Conservation (phyloP, 83 land plant genomes). For the Picea abies region DNA sequence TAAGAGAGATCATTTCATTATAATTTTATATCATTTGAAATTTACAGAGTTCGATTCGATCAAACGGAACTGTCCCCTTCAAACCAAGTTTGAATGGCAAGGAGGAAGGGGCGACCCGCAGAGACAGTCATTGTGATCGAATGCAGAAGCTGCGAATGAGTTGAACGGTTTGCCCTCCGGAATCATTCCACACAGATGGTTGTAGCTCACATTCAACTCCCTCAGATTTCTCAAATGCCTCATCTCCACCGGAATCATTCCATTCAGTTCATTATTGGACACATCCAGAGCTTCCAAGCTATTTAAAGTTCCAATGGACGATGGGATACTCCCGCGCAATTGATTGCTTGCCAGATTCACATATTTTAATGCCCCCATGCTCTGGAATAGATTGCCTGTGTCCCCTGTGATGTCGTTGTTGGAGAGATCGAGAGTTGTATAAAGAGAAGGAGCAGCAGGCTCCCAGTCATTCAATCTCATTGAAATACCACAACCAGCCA, state of each 20-base stretch:
- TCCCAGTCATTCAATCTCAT: too few species aligned
- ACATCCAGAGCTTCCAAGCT: conserved; percentile 29
- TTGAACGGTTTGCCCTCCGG: not conserved
- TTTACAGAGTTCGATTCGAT: too few species aligned
- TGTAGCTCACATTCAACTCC: conserved; percentile 26
- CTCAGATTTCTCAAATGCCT: conserved; percentile 23
- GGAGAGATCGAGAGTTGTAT: conserved; percentile 40
- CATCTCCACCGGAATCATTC: conserved; percentile 36
- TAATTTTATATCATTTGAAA: too few species aligned
- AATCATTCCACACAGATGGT: conserved; percentile 32
- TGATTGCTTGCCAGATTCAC: conserved; percentile 32
- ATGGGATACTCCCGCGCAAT: conserved; percentile 2
- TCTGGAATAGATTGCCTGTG: conserved; percentile 15
- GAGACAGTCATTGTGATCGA: too few species aligned
- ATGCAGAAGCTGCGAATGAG: too few species aligned
- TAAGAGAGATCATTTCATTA: too few species aligned
- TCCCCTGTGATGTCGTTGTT: conserved; percentile 38
- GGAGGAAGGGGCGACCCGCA: conserved; percentile 27
- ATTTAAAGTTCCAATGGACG: conserved; percentile 12
- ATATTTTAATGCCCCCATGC: not conserved
- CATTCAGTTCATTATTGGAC: conserved; percentile 20
- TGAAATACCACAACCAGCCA: too few species aligned
- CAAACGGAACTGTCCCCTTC: too few species aligned
- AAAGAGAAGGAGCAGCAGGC: not conserved
- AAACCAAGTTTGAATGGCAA: conserved; percentile 1